Percentiles rank a stretch among this genome's conserved stretches.
Evolutionary conservation across 306 rosid species (phyloP).

Genomic region (Crotalaria pallida): DNA sequence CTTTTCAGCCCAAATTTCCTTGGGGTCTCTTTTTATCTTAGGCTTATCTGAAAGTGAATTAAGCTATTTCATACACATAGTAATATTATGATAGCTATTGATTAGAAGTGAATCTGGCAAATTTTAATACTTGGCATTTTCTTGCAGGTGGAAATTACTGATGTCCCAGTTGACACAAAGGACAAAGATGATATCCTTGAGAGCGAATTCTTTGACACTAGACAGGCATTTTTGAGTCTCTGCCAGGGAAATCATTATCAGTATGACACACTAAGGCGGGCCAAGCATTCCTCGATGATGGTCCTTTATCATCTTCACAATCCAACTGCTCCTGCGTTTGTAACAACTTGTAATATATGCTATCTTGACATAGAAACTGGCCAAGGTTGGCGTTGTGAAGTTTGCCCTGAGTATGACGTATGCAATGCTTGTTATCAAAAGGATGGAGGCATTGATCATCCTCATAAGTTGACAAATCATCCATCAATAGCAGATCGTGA

Average conservation of each 20-base stretch:
- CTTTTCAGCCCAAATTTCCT: not conserved
- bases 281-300: constrained; percentile 99
- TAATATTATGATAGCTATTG: not conserved
- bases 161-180: constrained; percentile 75
- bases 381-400: constrained; percentile 98
- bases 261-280: constrained; percentile 92
- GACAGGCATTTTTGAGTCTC: constrained; percentile 97
- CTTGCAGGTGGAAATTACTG: constrained; percentile 67
- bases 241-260: constrained; percentile 99
- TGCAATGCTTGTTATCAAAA: constrained; percentile 93
- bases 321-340: constrained; percentile 98
- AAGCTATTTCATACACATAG: not conserved
- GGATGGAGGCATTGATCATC: constrained; percentile 81
- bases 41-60: not conserved
- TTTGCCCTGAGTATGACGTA: constrained; percentile 89
- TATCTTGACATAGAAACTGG: constrained; percentile 90
- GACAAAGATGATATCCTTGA: constrained; percentile 96
- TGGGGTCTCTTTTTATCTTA: not conserved
- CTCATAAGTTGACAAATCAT: constrained; percentile 90
- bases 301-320: constrained; percentile 97
- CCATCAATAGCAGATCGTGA: constrained; percentile 93
- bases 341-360: constrained; percentile 71
- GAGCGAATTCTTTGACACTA: constrained; percentile 98
- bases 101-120: not conserved
- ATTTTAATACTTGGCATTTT: not conserved